Evolutionary conservation across 2,329 filamentous ascomycete species (phyloP).

Genomic region (Exophiala mesophila): DNA sequence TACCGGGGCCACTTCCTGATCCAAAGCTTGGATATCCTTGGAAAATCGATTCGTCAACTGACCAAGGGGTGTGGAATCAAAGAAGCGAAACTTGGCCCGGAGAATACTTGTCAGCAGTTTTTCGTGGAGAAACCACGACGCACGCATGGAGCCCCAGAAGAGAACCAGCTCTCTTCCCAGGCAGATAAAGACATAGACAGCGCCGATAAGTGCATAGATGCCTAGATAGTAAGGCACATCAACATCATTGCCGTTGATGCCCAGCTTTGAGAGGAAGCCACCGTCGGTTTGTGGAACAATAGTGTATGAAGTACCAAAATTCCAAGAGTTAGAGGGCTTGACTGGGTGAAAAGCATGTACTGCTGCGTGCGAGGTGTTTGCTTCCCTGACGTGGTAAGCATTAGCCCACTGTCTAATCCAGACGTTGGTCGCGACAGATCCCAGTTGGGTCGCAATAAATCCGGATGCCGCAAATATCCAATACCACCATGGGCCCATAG

Average conservation of each 20-base stretch:
- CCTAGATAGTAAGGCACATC: slow-evolving; percentile 78
- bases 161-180: slow-evolving; percentile 79
- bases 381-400: slow-evolving; percentile 57
- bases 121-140: slow-evolving; percentile 78
- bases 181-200: slow-evolving; percentile 73
- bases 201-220: slow-evolving; percentile 74
- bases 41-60: slow-evolving; percentile 99
- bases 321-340: slow-evolving; percentile 2
- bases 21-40: slow-evolving; percentile 90
- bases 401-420: slow-evolving; percentile 98
- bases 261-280: slow-evolving; percentile 19
- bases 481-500: slow-evolving; percentile 98
- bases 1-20: slow-evolving; percentile 91
- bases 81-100: slow-evolving; percentile 93
- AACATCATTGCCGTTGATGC: slow-evolving; percentile 47
- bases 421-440: slow-evolving; percentile 79
- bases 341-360: slow-evolving; percentile 14
- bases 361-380: slow-evolving; percentile 14
- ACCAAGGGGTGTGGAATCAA: slow-evolving; percentile 90
- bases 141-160: slow-evolving; percentile 85
- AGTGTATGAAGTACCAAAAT: slow-evolving; percentile 10
- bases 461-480: slow-evolving; percentile 72
- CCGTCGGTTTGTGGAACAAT: slow-evolving; percentile 13
- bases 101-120: slow-evolving; percentile 72
- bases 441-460: slow-evolving; percentile 78